A percentile compares a stretch with the other conserved stretches of the same genome.
phyloP scores from a whole-genome alignment of 345 rosid species.

The Balakata baccata region DNA sequence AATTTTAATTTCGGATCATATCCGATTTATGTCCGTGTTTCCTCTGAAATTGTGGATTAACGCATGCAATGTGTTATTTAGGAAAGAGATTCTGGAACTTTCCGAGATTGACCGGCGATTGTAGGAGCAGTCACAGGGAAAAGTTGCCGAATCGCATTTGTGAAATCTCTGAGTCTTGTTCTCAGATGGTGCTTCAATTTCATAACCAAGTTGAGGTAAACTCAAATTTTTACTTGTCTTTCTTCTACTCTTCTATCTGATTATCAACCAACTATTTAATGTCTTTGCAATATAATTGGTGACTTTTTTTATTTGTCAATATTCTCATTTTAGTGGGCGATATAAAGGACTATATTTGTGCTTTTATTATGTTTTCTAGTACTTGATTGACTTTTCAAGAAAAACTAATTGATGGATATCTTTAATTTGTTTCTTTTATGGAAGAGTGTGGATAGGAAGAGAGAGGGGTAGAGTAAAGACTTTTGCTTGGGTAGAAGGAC shows the following conservation, averaged over 20 bases:
- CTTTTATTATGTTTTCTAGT: no score
- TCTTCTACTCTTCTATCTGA: neutral
- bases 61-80: conserved; percentile 2
- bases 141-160: conserved; percentile 47
- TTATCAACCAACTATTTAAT: neutral
- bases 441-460: no score
- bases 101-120: conserved; percentile 48
- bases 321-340: neutral
- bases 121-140: conserved; percentile 39
- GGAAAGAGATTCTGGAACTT: conserved; percentile 65
- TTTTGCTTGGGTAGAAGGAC: neutral
- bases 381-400: no score
- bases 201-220: conserved; percentile 60
- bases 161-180: conserved; percentile 69
- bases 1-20: neutral
- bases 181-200: conserved; percentile 67
- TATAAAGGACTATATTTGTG: no score
- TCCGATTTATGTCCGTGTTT: neutral
- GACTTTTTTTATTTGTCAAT: no score
- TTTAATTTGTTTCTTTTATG: no score
- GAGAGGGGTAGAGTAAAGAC: no score
- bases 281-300: neutral
- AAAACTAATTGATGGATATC: no score
- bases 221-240: conserved; percentile 3
- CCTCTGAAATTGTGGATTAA: neutral